Percentiles rank a stretch among this genome's conserved stretches.
Evolutionary conservation across 2,329 filamentous ascomycete species (phyloP).

Genomic region (Neofusicoccum parvum): DNA sequence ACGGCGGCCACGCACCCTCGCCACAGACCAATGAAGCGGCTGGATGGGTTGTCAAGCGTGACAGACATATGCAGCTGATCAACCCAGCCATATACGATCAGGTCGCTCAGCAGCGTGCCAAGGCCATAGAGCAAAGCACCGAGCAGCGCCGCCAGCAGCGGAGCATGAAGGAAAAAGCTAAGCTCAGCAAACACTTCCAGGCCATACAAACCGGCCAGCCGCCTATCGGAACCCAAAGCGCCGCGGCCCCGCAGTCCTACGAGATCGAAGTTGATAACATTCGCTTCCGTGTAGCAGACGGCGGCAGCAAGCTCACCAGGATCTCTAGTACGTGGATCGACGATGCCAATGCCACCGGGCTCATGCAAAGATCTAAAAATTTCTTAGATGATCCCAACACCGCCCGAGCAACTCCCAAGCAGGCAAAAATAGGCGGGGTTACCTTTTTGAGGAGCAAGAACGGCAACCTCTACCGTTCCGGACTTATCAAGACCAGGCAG

Average conservation of each 20-base stretch:
- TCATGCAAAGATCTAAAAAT: slow-evolving; percentile 7
- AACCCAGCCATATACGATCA: slow-evolving; percentile 78
- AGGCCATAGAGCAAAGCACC: slow-evolving; percentile 71
- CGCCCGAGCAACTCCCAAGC: slow-evolving; percentile 72
- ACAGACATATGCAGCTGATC: slow-evolving; percentile 80
- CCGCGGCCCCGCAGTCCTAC: slow-evolving; percentile 38
- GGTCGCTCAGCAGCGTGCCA: slow-evolving; percentile 67
- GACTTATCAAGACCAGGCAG: slow-evolving; percentile 75
- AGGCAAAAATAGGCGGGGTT: slow-evolving; percentile 71
- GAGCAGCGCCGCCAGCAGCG: slow-evolving; percentile 58
- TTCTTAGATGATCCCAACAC: slow-evolving; percentile 60
- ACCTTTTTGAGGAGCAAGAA: slow-evolving; percentile 84
- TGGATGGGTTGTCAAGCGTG: slow-evolving; percentile 70
- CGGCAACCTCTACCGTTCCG: slow-evolving; percentile 80
- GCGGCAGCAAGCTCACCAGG: slow-evolving; percentile 81
- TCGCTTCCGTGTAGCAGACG: slow-evolving; percentile 70
- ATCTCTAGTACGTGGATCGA: slow-evolving; percentile 68
- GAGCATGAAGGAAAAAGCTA: slow-evolving; percentile 62
- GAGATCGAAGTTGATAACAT: slow-evolving; percentile 72
- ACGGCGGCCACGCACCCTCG: background rate
- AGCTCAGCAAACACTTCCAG: slow-evolving; percentile 53
- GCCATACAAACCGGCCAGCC: slow-evolving; percentile 17
- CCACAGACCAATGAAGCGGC: slow-evolving; percentile 15
- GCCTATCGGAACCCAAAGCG: background rate
- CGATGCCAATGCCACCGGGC: background rate